Evolutionary conservation across 2,329 filamentous ascomycete species (phyloP).

Genomic region (Fusarium staphyleae): DNA sequence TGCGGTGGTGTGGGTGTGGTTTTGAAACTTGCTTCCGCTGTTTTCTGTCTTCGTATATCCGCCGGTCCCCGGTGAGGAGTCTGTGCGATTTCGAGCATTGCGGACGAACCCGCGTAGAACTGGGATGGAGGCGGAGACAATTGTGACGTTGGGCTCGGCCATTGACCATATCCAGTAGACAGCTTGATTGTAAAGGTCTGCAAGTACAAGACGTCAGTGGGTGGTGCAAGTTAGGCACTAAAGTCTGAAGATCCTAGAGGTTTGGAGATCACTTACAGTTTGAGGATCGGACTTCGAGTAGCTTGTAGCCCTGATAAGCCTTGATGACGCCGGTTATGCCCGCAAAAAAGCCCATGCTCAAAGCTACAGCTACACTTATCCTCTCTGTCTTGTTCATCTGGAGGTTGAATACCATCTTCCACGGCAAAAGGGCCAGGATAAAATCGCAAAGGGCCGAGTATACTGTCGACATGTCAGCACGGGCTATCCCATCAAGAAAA

Average conservation of each 20-base stretch:
- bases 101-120: constrained; percentile 4
- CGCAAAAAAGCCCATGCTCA: background rate
- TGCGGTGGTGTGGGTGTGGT: background rate
- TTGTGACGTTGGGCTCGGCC: constrained; percentile 6
- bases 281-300: background rate
- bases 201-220: background rate
- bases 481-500: background rate
- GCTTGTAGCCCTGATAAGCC: background rate
- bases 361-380: background rate
- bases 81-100: background rate
- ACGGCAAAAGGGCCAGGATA: background rate
- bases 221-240: no score
- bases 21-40: background rate
- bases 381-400: background rate
- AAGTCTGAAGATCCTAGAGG: no score
- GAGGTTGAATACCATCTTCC: background rate
- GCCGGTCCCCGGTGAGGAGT: background rate
- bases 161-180: constrained; percentile 8
- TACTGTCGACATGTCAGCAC: background rate
- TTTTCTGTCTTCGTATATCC: background rate
- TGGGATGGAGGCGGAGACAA: constrained; percentile 1
- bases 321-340: background rate
- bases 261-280: background rate
- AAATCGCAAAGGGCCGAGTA: constrained; percentile 1
- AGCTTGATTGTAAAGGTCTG: background rate